Evolutionary conservation across 176 grass and related monocot species (phyloP).

Genomic region (Aegilops longissima): DNA sequence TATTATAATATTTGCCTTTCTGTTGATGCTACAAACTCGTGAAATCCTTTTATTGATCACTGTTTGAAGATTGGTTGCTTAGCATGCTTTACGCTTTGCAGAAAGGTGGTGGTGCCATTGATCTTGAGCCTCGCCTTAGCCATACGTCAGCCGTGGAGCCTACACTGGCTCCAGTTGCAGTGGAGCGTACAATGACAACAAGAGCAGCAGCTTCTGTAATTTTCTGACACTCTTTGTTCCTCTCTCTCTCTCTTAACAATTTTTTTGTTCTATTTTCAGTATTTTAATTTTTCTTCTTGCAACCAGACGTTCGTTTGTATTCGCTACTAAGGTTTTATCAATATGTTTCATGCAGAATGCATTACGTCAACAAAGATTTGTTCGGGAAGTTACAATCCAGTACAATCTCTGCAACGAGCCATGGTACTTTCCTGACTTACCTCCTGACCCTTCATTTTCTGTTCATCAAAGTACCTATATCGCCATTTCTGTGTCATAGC

Average conservation of each 20-base stretch:
- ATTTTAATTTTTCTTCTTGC: slow-evolving; percentile 10
- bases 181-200: slow-evolving; percentile 97
- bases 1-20: slow-evolving; percentile 13
- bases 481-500: background rate
- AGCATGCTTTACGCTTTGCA: slow-evolving; percentile 48
- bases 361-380: slow-evolving; percentile 85
- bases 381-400: slow-evolving; percentile 91
- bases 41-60: slow-evolving; percentile 18
- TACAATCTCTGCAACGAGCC: slow-evolving; percentile 98
- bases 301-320: background rate
- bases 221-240: slow-evolving; percentile 22
- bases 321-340: slow-evolving; percentile 3
- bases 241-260: background rate
- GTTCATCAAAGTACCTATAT: background rate
- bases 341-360: slow-evolving; percentile 72
- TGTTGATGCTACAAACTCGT: slow-evolving; percentile 18
- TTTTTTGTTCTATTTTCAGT: background rate
- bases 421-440: slow-evolving; percentile 56
- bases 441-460: background rate
- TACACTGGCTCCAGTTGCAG: slow-evolving; percentile 85
- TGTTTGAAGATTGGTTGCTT: slow-evolving; percentile 26
- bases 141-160: slow-evolving; percentile 93
- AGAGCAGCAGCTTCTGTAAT: slow-evolving; percentile 92
- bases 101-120: slow-evolving; percentile 87
- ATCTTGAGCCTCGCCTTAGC: slow-evolving; percentile 75